A percentile compares a stretch with the other conserved stretches of the same genome.
phyloP scores from a whole-genome alignment of 805 yeast species.

The Ogataea pignaliae region DNA sequence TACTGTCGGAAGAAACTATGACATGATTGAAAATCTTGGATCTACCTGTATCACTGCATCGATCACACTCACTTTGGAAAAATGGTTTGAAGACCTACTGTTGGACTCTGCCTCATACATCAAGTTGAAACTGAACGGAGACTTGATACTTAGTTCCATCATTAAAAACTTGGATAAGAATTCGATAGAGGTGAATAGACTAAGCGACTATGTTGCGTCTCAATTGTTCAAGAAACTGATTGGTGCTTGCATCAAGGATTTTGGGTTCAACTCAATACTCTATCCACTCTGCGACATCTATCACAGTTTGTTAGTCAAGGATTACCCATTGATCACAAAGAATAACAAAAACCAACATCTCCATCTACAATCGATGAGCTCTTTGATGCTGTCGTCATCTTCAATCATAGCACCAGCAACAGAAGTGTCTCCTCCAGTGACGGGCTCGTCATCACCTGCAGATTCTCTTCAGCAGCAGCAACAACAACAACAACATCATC shows the following conservation, averaged over 20 bases:
- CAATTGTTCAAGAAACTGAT: slow-evolving; percentile 53
- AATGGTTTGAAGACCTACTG: slow-evolving; percentile 51
- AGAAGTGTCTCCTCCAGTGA: slow-evolving; percentile 1
- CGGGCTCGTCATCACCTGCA: neutral
- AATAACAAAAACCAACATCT: slow-evolving; percentile 4
- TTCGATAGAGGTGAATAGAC: slow-evolving; percentile 28
- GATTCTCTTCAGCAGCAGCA: neutral
- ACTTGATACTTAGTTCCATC: slow-evolving; percentile 38
- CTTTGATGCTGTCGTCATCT: slow-evolving; percentile 3
- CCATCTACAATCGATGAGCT: slow-evolving; percentile 2
- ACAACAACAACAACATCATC: slow-evolving; percentile 6
- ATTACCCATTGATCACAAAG: slow-evolving; percentile 60
- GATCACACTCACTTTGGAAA: slow-evolving; percentile 58
- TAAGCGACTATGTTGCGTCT: slow-evolving; percentile 49
- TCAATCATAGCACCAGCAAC: neutral
- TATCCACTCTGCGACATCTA: slow-evolving; percentile 65
- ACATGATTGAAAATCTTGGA: slow-evolving; percentile 56
- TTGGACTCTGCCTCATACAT: slow-evolving; percentile 51
- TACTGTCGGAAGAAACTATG: slow-evolving; percentile 18
- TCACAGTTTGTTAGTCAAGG: slow-evolving; percentile 53
- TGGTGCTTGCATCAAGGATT: slow-evolving; percentile 73
- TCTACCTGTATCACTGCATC: slow-evolving; percentile 49
- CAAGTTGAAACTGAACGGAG: slow-evolving; percentile 33
- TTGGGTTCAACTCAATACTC: slow-evolving; percentile 70
- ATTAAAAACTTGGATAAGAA: slow-evolving; percentile 43